Evolutionary conservation across 805 yeast species (phyloP).

Genomic region (Starmerella kuoi): DNA sequence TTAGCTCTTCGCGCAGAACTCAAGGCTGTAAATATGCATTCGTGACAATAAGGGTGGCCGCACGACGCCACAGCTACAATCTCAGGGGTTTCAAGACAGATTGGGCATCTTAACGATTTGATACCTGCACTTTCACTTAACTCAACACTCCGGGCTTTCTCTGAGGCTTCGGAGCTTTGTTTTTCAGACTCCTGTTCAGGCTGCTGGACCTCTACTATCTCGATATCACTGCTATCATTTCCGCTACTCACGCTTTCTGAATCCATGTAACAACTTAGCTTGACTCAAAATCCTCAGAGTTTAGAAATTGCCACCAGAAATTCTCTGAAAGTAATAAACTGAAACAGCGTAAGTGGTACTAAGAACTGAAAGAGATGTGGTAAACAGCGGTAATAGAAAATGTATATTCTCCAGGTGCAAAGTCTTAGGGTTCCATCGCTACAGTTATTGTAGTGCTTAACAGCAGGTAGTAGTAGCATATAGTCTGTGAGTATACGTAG

Average conservation of each 20-base stretch:
- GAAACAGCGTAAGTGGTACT: no score
- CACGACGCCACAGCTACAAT: slow-evolving; percentile 20
- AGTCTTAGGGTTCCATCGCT: no score
- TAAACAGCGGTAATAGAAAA: no score
- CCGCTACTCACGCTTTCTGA: neutral
- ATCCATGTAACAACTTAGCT: neutral
- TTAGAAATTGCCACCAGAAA: neutral
- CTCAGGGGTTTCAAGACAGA: slow-evolving; percentile 20
- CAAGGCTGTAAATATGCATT: slow-evolving; percentile 19
- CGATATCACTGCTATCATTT: slow-evolving; percentile 12
- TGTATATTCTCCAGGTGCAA: no score
- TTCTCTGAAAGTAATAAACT: neutral
- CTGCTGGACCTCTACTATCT: slow-evolving; percentile 13
- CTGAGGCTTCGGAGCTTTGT: neutral
- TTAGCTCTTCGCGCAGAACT: slow-evolving; percentile 11
- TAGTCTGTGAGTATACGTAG: no score
- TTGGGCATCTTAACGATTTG: slow-evolving; percentile 13
- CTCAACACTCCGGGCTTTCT: neutral
- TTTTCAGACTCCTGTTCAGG: neutral
- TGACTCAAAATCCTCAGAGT: neutral
- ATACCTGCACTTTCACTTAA: neutral
- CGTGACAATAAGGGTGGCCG: slow-evolving; percentile 21
- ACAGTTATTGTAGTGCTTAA: no score
- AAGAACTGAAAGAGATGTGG: no score
- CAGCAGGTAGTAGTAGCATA: no score